Base-by-base conservation (phyloP, 208 protist genomes). In the Trypanosoma boissoni region DNA sequence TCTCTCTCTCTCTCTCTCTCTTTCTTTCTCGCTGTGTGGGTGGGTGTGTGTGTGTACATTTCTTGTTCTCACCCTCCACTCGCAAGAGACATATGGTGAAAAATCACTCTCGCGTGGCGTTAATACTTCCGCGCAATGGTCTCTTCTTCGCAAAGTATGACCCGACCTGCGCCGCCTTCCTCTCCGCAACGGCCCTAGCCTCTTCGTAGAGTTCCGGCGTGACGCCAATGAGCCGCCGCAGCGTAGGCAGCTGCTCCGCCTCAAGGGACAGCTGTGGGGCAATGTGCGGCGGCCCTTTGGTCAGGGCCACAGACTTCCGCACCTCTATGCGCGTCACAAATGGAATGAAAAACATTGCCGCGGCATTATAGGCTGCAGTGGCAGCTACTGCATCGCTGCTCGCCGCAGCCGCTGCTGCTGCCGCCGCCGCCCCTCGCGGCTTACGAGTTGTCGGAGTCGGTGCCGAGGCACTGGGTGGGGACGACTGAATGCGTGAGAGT, bases 261-360 rank as follows among this genome's bases (percentile, higher is more conserved):
- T 76, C 73, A 3, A 88, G 36, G 1, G 70, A 65, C 6, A 78
- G 80, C 55, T 74, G 73, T 29, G 88, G 88, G 31, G 76, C 75
- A 26, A 92, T 86, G 29, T 86, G 28, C 14, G 9, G 7, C 18
- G 20, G n/a, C 3, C 37, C 39, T 20, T 63, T 76, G 2, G 69
- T 60, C 0, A 58, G 58, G 4, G 71, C 72, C 7, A 76, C 21
- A 0, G 79, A 61, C 51, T 78, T 80, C n/a, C 67, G 63, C 52
- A 86, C 88, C 23, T 89, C 76, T 28, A 95, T 84, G 26, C 52
- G 43, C 39, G 74, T 83, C n/a, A 95, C 74, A 49, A 78, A 85
- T 0, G 79, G 88, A 12, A 81, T n/a, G n/a, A n/a, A n/a, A n/a
- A n/a, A n/a, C n/a, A n/a, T n/a, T n/a, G n/a, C n/a, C n/a, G n/a